These are phyloP conservation scores for Rhododendron kiyosumense DNA, from an alignment of 148 eudicot species.

Conservation along the genomic window DNA sequence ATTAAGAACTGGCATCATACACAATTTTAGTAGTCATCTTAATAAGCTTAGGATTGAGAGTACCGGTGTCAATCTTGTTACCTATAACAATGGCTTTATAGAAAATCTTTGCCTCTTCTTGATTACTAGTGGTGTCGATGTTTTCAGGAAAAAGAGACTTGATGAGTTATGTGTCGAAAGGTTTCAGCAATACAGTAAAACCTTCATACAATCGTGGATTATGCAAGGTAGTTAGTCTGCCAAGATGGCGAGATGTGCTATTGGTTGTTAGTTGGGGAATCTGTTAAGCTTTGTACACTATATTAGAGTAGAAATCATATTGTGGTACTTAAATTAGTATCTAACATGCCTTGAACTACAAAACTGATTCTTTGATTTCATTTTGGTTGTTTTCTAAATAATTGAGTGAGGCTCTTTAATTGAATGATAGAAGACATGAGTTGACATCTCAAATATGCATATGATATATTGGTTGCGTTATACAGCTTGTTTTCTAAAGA, in stretches of 20 bases:
- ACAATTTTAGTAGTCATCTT: neutral
- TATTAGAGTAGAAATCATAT: neutral
- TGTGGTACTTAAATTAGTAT: neutral
- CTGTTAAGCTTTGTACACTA: neutral
- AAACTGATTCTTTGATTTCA: neutral
- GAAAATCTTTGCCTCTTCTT: neutral
- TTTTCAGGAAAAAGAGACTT: conserved; percentile 78
- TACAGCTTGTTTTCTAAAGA: neutral
- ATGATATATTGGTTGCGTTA: neutral
- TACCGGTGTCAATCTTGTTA: neutral
- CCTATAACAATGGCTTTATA: neutral
- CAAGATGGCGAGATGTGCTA: neutral
- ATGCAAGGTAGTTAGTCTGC: conserved; percentile 52
- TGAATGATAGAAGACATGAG: neutral
- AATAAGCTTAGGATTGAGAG: neutral
- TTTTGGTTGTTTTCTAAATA: neutral
- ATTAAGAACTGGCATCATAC: neutral
- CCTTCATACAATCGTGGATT: conserved; percentile 93
- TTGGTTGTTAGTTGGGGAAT: neutral
- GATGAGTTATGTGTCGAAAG: conserved; percentile 93
- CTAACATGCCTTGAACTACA: neutral
- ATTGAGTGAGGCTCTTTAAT: neutral
- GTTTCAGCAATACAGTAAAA: conserved; percentile 85
- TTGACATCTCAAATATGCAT: neutral
- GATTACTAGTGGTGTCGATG: neutral